Percentiles rank a stretch among this genome's conserved stretches.
phyloP scores from a whole-genome alignment of 2,329 filamentous ascomycete species.

The Ceratocystis destructans region DNA sequence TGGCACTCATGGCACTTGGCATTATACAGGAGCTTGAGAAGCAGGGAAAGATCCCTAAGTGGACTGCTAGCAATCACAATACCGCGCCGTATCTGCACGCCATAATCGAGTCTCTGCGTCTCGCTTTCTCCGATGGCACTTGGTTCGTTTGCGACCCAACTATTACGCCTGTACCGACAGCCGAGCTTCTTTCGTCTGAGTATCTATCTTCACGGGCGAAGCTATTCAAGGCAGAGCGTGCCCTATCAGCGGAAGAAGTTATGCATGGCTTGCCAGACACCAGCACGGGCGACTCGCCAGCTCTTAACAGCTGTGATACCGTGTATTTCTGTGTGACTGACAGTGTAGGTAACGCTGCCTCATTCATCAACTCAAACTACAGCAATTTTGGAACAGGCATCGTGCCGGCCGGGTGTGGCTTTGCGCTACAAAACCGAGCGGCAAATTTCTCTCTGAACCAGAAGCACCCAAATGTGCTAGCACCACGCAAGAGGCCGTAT shows the following conservation, averaged over 20 bases:
- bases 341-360: conserved; percentile 71
- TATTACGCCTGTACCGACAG: conserved; percentile 52
- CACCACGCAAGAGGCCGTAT: conserved; percentile 76
- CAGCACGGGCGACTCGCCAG: conserved; percentile 43
- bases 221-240: conserved; percentile 43
- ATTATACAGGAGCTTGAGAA: conserved; percentile 79
- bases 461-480: conserved; percentile 66
- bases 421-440: conserved; percentile 87
- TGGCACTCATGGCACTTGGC: conserved; percentile 85
- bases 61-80: conserved; percentile 63
- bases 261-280: conserved; percentile 45
- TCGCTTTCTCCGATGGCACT: conserved; percentile 76
- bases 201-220: conserved; percentile 61
- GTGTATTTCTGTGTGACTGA: conserved; percentile 89
- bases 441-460: conserved; percentile 65
- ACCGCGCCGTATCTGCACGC: conserved; percentile 68
- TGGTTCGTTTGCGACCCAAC: conserved; percentile 87
- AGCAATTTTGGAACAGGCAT: conserved; percentile 77
- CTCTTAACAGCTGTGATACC: conserved; percentile 75
- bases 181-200: conserved; percentile 52
- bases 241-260: conserved; percentile 49
- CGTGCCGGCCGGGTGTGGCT: conserved; percentile 73
- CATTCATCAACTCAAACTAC: conserved; percentile 95
- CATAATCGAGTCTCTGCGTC: conserved; percentile 72
- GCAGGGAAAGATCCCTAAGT: conserved; percentile 57